These are phyloP conservation scores for Trametes cubensis DNA, from an alignment of 768 basidiomycete genomes.

Conservation along the genomic window DNA sequence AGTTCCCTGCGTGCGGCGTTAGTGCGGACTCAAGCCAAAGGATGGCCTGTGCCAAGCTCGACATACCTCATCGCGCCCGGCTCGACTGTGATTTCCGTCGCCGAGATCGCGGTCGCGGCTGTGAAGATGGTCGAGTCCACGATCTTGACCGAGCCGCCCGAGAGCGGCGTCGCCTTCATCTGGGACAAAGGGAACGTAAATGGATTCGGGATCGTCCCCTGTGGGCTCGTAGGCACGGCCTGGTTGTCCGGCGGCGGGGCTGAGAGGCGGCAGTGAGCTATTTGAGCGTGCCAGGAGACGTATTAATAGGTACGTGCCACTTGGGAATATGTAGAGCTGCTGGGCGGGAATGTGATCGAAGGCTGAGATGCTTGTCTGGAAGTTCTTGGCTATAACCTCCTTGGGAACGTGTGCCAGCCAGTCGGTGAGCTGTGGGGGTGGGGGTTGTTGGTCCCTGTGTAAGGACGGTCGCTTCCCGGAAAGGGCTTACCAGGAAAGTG, in stretches of 20 bases:
- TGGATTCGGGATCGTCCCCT: constrained; percentile 45
- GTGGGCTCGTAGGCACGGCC: constrained; percentile 42
- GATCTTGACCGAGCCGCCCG: constrained; percentile 54
- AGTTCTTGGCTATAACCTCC: constrained; percentile 43
- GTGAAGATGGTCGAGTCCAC: constrained; percentile 54
- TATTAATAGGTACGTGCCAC: constrained; percentile 25
- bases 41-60: background rate
- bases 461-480: background rate
- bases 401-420: constrained; percentile 39
- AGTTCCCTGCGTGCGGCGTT: constrained; percentile 45
- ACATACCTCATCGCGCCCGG: constrained; percentile 61
- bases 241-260: constrained; percentile 42
- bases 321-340: constrained; percentile 38
- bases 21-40: constrained; percentile 13
- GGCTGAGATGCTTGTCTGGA: constrained; percentile 33
- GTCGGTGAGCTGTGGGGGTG: constrained; percentile 34
- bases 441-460: background rate
- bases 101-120: constrained; percentile 50
- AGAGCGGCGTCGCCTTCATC: constrained; percentile 44
- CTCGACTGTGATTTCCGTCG: constrained; percentile 57
- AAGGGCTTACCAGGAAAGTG: constrained; percentile 37
- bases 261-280: constrained; percentile 14
- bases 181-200: constrained; percentile 52
- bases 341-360: constrained; percentile 36
- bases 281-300: background rate